Conservation (phyloP, 495 filamentous ascomycete species). For the Talaromyces adpressus region DNA sequence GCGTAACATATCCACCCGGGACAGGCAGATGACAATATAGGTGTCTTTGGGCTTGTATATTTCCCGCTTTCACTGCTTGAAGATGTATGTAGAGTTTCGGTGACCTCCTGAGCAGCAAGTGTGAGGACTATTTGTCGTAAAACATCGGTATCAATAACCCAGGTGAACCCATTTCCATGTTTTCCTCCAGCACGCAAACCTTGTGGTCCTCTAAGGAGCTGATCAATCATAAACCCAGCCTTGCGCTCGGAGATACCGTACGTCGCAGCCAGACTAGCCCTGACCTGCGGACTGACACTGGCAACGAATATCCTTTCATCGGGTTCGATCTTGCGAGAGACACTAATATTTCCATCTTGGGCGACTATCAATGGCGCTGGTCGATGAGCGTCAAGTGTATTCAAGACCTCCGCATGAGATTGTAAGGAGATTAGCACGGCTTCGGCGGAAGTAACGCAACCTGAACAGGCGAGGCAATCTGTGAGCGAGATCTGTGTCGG, state of each 20-base stretch:
- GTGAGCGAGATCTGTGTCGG: constrained; percentile 89
- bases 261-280: constrained; percentile 80
- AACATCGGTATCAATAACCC: constrained; percentile 80
- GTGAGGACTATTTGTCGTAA: constrained; percentile 71
- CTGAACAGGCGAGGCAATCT: constrained; percentile 95
- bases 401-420: constrained; percentile 84
- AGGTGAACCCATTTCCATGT: constrained; percentile 70
- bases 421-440: constrained; percentile 90
- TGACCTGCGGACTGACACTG: constrained; percentile 82
- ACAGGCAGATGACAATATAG: constrained; percentile 84
- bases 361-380: constrained; percentile 8
- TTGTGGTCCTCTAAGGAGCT: constrained; percentile 62
- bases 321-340: constrained; percentile 20
- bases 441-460: constrained; percentile 95
- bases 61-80: constrained; percentile 13
- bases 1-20: constrained; percentile 99
- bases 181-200: constrained; percentile 64
- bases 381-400: constrained; percentile 63
- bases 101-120: constrained; percentile 72
- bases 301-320: constrained; percentile 74
- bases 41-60: constrained; percentile 46
- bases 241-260: constrained; percentile 64
- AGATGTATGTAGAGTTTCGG: constrained; percentile 28
- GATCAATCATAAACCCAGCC: constrained; percentile 74
- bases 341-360: constrained; percentile 15